Evolutionary conservation across 2,329 filamentous ascomycete species (phyloP), one percentile per base, ranked within the genome.

Genomic region (Hypoxylon sp.): DNA sequence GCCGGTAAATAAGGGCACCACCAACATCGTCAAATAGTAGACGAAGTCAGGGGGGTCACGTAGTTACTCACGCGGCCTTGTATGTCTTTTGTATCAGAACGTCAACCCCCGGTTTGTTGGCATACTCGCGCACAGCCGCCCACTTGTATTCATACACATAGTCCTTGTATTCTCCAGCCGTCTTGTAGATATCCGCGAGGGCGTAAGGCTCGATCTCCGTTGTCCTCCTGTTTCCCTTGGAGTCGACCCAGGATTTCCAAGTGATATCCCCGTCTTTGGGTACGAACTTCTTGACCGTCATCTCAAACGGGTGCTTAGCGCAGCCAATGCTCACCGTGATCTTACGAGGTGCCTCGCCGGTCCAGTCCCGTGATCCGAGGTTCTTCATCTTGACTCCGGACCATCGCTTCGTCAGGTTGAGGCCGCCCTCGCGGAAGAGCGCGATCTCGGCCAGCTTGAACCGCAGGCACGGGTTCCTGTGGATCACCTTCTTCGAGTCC

Each of bases 401-500:
- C 80, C 82, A 84, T 20, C 82, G 77, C 2, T 69, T 63, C 0
- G 84, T 86, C 24, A 85, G 75, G 1, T 75, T 70, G 12, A 84
- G 75, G 1, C 81, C 81, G 3, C 81, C 79, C 1, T 72, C 71
- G n/a, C 83, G 82, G 63, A 78, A 82, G 3, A 83, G 70, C 0
- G 74, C 68, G 14, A 80, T 74, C 7, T 81, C 78, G 22, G 76
- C 78, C 9, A 85, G 73, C 65, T 81, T 82, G 66, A 75, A 78
- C 11, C 83, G 79, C 12, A 78, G 71, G 59, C 84, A 86, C 0
- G 78, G 77, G 3, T 81, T 70, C 22, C 76, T 74, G 56, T 85
- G 83, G 4, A 85, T 79, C 1, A 81, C 80, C 65, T 83, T 85
- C 38, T 80, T 80, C 0, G 82, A 84, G 0, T 75, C 76, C 26